Percentiles rank a stretch among this genome's conserved stretches.
These are phyloP conservation scores for Barbatosphaeria neglecta DNA, from an alignment of 495 filamentous ascomycete genomes.

Conservation along the genomic window DNA sequence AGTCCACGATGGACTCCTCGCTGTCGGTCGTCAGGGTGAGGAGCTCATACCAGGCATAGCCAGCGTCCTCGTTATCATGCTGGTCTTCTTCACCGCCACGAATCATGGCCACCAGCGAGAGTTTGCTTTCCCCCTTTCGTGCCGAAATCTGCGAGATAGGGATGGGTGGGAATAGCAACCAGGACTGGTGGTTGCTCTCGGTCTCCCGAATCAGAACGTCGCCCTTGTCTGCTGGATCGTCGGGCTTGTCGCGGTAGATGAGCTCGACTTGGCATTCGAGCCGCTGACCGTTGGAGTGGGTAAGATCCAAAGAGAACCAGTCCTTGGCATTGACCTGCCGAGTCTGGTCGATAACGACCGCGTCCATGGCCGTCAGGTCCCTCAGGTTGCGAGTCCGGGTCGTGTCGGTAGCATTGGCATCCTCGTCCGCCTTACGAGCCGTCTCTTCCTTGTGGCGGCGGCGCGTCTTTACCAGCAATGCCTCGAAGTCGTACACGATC, in stretches of 20 bases:
- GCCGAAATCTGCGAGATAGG: constrained; percentile 60
- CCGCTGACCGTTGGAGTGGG: constrained; percentile 80
- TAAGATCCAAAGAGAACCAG: constrained; percentile 72
- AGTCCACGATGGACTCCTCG: constrained; percentile 67
- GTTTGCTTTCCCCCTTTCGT: constrained; percentile 55
- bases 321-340: constrained; percentile 80
- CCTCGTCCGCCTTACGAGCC: constrained; percentile 82
- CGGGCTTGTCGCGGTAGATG: constrained; percentile 65
- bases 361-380: constrained; percentile 56
- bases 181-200: constrained; percentile 55
- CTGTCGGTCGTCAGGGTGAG: constrained; percentile 59
- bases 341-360: constrained; percentile 57
- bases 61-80: constrained; percentile 32
- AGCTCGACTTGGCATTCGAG: constrained; percentile 85
- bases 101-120: constrained; percentile 75
- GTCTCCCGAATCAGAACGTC: constrained; percentile 89
- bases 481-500: constrained; percentile 41
- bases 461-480: constrained; percentile 64
- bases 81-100: too few relatives aligned
- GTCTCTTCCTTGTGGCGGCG: constrained; percentile 73
- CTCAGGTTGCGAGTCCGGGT: constrained; percentile 65
- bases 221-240: constrained; percentile 42
- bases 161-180: constrained; percentile 84
- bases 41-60: constrained; percentile 70
- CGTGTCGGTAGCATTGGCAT: constrained; percentile 71